Conservation (phyloP, 2,329 filamentous ascomycete species). For the Sarocladium brachiariae region DNA sequence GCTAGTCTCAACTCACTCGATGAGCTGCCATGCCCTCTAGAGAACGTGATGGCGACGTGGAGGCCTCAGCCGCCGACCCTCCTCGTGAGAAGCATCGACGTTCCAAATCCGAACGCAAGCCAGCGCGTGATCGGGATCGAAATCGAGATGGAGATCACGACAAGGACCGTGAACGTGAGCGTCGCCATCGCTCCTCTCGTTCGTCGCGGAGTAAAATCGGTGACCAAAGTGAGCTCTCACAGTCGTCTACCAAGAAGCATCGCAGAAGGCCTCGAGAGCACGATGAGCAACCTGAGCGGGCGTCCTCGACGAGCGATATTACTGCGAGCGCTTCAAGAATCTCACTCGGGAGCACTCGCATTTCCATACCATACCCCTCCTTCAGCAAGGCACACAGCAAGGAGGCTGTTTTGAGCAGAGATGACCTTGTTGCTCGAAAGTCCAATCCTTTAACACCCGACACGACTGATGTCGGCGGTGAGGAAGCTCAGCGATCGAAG, state of each 20-base stretch:
- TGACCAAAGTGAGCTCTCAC: constrained; percentile 34
- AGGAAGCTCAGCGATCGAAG: constrained; percentile 31
- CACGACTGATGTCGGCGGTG: constrained; percentile 56
- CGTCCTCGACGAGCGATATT: constrained; percentile 39
- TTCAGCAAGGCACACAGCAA: constrained; percentile 92
- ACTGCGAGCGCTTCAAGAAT: constrained; percentile 38
- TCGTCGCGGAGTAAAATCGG: constrained; percentile 35
- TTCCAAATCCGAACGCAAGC: constrained; percentile 32
- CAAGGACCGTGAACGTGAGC: constrained; percentile 12
- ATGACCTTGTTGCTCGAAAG: constrained; percentile 34
- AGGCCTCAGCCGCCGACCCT: constrained; percentile 22
- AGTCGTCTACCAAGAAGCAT: constrained; percentile 27
- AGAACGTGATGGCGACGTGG: constrained; percentile 33
- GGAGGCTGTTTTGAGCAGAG: constrained; percentile 65
- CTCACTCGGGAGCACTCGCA: constrained; percentile 34
- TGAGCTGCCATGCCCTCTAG: constrained; percentile 29
- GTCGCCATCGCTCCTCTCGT: constrained; percentile 32
- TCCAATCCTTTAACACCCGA: constrained; percentile 58
- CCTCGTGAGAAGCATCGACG: constrained; percentile 33
- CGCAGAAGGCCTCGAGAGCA: constrained; percentile 24
- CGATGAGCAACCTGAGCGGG: constrained; percentile 20
- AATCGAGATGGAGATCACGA: constrained; percentile 24
- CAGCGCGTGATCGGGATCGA: constrained; percentile 23
- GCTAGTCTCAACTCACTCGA: background rate
- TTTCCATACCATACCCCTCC: constrained; percentile 65